Evolutionary conservation across 768 basidiomycete genomes (phyloP), one percentile per base, ranked within the genome.

Genomic region (Antrodiella citrinella): DNA sequence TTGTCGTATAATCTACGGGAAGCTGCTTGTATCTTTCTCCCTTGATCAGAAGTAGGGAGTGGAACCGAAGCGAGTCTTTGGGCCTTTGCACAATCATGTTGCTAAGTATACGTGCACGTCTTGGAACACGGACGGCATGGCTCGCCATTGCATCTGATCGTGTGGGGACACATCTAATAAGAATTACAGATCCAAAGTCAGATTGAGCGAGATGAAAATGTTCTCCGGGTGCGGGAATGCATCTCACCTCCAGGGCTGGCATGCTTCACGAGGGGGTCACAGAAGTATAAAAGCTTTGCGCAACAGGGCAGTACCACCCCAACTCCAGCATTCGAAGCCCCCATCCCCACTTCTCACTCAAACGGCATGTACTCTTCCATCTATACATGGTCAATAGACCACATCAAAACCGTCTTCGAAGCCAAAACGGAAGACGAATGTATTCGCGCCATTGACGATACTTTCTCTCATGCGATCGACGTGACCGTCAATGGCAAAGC

Each of bases 381-480:
- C 52, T 67, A 72, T 18, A 65, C 73, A 3, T 80, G 78, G 78
- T 79, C 78, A 3, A 54, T 61, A 19, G 63, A 67, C 51, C 77
- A 76, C 58, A 78, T 78, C 54, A 65, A 62, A 30, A 65, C 61
- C 44, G 66, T 80, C 45, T 80, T 80, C 57, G 77, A 79, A 58
- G 73, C 76, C 1, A 59, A 64, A 22, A 70, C 63, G n/a, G 71
- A 75, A 51, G 66, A 67, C 23, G 69, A 71, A 25, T 67, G 69
- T 21, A 58, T 70, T 10, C 65, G 62, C 25, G 76, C 76, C 25
- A 67, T 79, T 44, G 64, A 66, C 23, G 57, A 64, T 9, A 78
- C 78, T 3, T 80, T 80, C 57, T 62, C 75, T 0, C 63, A 67
- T 15, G 51, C 64, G 24, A 55, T 79, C 24, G 59, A 57, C 2